phyloP scores from a whole-genome alignment of 2,329 filamentous ascomycete genomes.

The Blastomyces gilchristii region DNA sequence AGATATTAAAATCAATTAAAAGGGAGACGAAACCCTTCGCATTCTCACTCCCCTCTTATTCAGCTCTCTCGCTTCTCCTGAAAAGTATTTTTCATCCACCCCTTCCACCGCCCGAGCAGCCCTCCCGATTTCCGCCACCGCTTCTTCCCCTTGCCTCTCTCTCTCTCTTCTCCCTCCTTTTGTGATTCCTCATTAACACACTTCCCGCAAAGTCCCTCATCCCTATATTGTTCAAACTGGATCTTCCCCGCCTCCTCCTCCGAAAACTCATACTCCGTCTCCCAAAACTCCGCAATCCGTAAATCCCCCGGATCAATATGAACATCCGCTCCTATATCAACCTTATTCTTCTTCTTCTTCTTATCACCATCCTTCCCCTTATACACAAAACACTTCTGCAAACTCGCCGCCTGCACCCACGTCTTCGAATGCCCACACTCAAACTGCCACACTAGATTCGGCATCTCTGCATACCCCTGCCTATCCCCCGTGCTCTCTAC shows the following conservation, averaged over 20 bases:
- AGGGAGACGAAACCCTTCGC: not conserved
- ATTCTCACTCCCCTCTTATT: not conserved
- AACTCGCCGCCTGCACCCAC: not conserved
- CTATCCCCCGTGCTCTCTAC: not conserved
- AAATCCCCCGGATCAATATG: not conserved
- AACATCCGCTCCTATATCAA: not conserved
- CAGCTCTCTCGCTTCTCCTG: not conserved
- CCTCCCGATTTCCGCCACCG: not conserved
- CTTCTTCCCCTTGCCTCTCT: not conserved
- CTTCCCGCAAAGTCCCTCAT: not conserved
- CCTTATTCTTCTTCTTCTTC: not conserved
- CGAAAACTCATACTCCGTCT: not conserved
- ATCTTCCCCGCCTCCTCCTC: not conserved
- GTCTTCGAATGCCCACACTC: not conserved
- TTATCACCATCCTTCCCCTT: not conserved
- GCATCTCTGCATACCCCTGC: not conserved
- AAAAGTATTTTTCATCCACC: not conserved
- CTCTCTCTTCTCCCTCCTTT: not conserved
- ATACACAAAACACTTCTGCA: not conserved
- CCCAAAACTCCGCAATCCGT: slow-evolving; percentile 3
- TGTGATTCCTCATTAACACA: not conserved
- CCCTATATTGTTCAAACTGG: not conserved
- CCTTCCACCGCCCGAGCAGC: not conserved
- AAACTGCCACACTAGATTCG: not conserved
- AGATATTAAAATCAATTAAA: not conserved